Evolutionary conservation across 768 basidiomycete genomes (phyloP), one percentile per base, ranked within the genome.

Genomic region (Phylloporus arenicola): DNA sequence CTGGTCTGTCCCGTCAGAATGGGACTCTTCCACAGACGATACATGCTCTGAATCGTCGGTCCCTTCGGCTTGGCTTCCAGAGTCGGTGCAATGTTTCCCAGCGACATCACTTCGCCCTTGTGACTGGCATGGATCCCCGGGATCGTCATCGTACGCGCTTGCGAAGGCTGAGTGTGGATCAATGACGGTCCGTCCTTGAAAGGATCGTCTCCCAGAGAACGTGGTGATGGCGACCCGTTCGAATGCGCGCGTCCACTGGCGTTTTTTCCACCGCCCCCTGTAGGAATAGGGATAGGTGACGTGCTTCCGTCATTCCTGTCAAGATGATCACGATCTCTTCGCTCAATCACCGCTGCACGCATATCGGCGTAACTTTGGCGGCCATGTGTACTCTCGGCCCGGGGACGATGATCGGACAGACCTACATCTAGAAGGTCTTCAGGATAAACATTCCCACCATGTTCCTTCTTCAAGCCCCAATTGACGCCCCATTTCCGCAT

Each of bases 401-500:
- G 67, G 14, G 63, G 41, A 31, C 68, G 68, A 43, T 68, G 68
- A 43, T 72, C 69, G 17, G 69, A 60, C 16, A 70, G 67, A 3
- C 72, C 72, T 44, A 69, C 64, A 43, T 80, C 78, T 14, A 73
- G 63, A 34, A 68, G 52, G 19, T 77, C 77, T 13, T 80, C 80
- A 16, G 62, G 48, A 45, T 57, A 48, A 30, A 51, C 41, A 38
- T 59, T 56, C 41, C 55, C 65, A 47, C 56, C 65, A 41, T 52
- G 65, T 49, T 84, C 81, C 64, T 80, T 84, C 70, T 77, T 82
- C 64, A 82, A 60, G 12, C 79, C 73, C 86, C 90, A 93, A 51
- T 82, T 90, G 24, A 83, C 84, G 20, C 92, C 84, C 92, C 92
- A 95, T 64, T 95, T 95, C 52, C 86, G 83, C 76, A 96, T 85